Conservation (phyloP, 352 stramenopile species). For the Globisporangium nodosum region DNA sequence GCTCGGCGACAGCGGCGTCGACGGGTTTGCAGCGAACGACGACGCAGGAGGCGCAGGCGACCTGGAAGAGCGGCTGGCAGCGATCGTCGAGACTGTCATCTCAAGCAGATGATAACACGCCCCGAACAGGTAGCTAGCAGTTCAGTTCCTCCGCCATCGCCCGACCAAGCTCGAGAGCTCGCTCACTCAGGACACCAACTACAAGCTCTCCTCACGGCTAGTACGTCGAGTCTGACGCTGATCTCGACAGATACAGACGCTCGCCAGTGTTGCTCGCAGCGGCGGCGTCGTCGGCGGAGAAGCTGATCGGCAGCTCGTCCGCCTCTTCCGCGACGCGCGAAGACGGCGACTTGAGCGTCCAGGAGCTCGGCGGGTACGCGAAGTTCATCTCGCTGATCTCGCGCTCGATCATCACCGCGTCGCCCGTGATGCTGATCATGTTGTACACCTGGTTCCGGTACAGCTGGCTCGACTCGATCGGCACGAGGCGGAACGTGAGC, state of each 20-base stretch:
- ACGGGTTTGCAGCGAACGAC: neutral
- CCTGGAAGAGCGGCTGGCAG: constrained; percentile 27
- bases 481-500: constrained; percentile 81
- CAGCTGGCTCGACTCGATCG: constrained; percentile 83
- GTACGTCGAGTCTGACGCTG: neutral
- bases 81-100: constrained; percentile 25
- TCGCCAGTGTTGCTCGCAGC: neutral
- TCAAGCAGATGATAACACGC: neutral
- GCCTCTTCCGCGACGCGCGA: constrained; percentile 9
- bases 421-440: constrained; percentile 88
- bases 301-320: constrained; percentile 4
- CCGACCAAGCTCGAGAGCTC: neutral
- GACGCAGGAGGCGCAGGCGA: constrained; percentile 13
- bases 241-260: neutral
- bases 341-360: constrained; percentile 27
- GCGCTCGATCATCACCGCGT: constrained; percentile 77
- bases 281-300: constrained; percentile 2
- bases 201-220: neutral
- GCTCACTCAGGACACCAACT: neutral
- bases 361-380: constrained; percentile 21
- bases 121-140: neutral
- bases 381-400: constrained; percentile 30
- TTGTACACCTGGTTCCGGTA: constrained; percentile 91
- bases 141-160: neutral
- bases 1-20: constrained; percentile 6